Evolutionary conservation across 331 rosid species (phyloP), one percentile per base, ranked within the genome.

Genomic region (Malus hybrid): DNA sequence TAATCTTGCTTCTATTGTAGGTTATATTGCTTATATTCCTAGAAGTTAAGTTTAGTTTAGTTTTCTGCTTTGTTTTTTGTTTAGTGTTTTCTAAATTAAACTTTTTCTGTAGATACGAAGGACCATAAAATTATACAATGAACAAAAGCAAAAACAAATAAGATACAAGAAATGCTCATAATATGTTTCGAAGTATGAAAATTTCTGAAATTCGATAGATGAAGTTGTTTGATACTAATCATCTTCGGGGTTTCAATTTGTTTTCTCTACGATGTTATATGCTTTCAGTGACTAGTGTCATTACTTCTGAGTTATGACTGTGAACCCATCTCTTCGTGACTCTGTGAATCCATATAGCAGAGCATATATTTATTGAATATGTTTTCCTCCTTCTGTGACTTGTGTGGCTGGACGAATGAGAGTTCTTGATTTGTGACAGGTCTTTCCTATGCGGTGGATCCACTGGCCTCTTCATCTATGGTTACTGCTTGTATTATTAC

Each of bases 391-490:
- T 24, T 60, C 55, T 24, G 8, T 15, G 50, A 34, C 55, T 64
- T 9, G 15, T 42, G 20, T 71, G n/a, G 54, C 28, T 71, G 32
- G 54, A 16, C 64, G 68, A 59, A 78, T 80, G 59, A 67, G 67
- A 29, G 72, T 55, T 79, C 15, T 76, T 69, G 73, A 65, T 72
- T 67, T 81, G 46, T 5, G 24, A 68, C 76, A 91, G 97, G 90
- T 93, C 98, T 76, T 93, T 93, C 8, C 92, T 91, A 3, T 93
- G 98, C 15, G 98, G 97, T 80, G 98, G 98, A 75, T 93, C 98
- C 12, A 93, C 98, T 28, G 96, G 98, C 50, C 85, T 93, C 80
- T 93, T 93, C 79, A 93, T 93, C 86, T 93, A 93, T 56, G 97
- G 93, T 65, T 93, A 93, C 85, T 93, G 97, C 90, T 83, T 93